Percentiles rank a stretch among this genome's conserved stretches.
Evolutionary conservation across 106 monocot species (phyloP).

Genomic region (Gastrodia elata): DNA sequence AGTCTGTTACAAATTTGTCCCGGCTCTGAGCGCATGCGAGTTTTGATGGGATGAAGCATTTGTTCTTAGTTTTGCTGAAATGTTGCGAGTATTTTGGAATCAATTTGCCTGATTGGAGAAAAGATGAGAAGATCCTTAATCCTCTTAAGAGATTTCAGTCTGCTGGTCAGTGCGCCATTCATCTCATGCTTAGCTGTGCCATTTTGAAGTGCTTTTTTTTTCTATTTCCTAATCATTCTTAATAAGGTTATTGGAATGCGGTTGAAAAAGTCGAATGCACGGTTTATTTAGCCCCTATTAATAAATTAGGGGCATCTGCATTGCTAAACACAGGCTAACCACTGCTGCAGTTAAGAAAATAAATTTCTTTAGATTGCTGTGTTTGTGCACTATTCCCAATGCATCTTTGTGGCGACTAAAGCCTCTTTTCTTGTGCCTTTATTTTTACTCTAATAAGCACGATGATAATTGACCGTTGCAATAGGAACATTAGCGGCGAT

Average conservation of each 20-base stretch:
- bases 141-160: neutral
- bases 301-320: neutral
- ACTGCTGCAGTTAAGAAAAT: too few species aligned
- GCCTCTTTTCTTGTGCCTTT: too few species aligned
- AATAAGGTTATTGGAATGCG: neutral
- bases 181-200: too few species aligned
- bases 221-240: neutral
- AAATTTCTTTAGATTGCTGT: too few species aligned
- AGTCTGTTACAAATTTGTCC: neutral
- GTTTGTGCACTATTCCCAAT: neutral
- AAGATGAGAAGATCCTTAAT: neutral
- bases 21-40: neutral
- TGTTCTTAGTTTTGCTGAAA: neutral
- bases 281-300: neutral
- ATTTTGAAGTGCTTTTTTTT: slow-evolving; percentile 4
- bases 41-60: slow-evolving; percentile 4
- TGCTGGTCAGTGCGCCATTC: neutral
- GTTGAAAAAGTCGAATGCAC: neutral
- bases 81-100: neutral
- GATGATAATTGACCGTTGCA: neutral
- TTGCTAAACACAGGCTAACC: neutral
- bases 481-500: too few species aligned
- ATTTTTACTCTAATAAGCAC: neutral
- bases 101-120: neutral
- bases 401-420: too few species aligned